Base-by-base conservation (phyloP, 495 filamentous ascomycete species). In the Hypoxylon crocopeplum region DNA sequence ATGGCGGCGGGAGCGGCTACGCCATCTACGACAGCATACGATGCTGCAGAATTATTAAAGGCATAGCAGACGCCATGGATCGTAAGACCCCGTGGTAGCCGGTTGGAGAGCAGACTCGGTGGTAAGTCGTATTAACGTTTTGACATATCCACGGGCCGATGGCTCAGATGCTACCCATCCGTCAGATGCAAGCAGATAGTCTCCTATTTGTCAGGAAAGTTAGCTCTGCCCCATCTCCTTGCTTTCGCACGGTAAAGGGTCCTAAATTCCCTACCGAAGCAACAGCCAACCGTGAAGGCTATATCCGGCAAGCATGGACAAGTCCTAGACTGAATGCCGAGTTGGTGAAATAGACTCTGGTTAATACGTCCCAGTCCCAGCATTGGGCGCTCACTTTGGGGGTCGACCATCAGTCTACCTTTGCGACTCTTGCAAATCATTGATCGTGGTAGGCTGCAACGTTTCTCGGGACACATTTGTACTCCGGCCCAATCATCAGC, bases 111-210 rank as follows among this genome's bases (percentile, higher is more conserved):
- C 32, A 50, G 47, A 45, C 41, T 55, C 37, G 49, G 51, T 51
- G 38, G 44, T 44, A 52, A 39, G 55, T 61, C 21, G 51, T 61
- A 50, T 65, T 54, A 48, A 39, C 50, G 46, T 62, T 54, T 51
- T 57, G 57, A 40, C 62, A 62, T 48, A 39, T 44, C 38, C 48
- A 54, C 62, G 56, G 56, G 46, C 58, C 62, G 58, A 62, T 62
- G 62, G 52, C 22, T 36, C 37, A 51, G 46, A 60, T 56, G 50
- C 32, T 34, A 66, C 56, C 50, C 47, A 57, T 66, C 56, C 49
- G 62, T 56, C 1, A 16, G n/a, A 34, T 21, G 44, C 32, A 55
- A 46, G 47, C 37, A 24, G 44, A 36, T 36, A 16, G 22, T 29
- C 39, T 25, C 56, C 30, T 50, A 51, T 49, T 42, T 47, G 42